Conservation (phyloP, 2,329 filamentous ascomycete genomes). For the Sclerotiophoma versabilis region DNA sequence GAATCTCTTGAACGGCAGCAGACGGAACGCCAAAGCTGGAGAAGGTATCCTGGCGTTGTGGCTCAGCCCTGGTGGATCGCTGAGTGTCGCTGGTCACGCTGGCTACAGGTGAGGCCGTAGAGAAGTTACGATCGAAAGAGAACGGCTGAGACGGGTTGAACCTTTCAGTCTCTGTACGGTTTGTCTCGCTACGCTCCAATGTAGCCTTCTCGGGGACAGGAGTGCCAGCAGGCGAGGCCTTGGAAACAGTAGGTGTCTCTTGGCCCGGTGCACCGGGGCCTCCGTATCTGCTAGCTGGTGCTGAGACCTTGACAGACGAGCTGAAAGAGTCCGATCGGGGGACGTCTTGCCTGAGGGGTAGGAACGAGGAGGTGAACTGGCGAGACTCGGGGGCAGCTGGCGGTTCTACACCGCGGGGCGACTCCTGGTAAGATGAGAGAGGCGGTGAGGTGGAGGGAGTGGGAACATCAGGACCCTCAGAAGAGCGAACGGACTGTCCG, state of each 20-base stretch:
- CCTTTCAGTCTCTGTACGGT: slow-evolving; percentile 46
- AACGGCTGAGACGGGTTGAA: slow-evolving; percentile 39
- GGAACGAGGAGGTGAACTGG: slow-evolving; percentile 78
- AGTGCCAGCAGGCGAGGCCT: slow-evolving; percentile 55
- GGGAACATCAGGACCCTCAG: slow-evolving; percentile 58
- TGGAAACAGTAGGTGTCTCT: slow-evolving; percentile 55
- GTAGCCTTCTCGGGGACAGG: slow-evolving; percentile 59
- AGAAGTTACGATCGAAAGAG: slow-evolving; percentile 47
- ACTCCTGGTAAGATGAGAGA: slow-evolving; percentile 59
- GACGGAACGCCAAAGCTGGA: slow-evolving; percentile 47
- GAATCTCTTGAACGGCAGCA: slow-evolving; percentile 44
- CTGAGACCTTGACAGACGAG: slow-evolving; percentile 80
- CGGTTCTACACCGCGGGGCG: slow-evolving; percentile 64
- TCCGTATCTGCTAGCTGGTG: slow-evolving; percentile 71
- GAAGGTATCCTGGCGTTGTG: slow-evolving; percentile 52
- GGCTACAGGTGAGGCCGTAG: slow-evolving; percentile 48
- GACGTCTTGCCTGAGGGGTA: slow-evolving; percentile 69
- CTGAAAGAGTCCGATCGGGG: slow-evolving; percentile 70
- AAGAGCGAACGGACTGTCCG: slow-evolving; percentile 53
- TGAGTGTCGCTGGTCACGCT: slow-evolving; percentile 50
- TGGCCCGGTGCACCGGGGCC: slow-evolving; percentile 50
- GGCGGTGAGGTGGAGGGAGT: slow-evolving; percentile 71
- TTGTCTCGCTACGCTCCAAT: slow-evolving; percentile 45
- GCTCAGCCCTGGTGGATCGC: slow-evolving; percentile 42
- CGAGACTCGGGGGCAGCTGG: slow-evolving; percentile 74